Evolutionary conservation across 2,329 filamentous ascomycete genomes (phyloP).

Genomic region (Ilyonectria mors-panacis): DNA sequence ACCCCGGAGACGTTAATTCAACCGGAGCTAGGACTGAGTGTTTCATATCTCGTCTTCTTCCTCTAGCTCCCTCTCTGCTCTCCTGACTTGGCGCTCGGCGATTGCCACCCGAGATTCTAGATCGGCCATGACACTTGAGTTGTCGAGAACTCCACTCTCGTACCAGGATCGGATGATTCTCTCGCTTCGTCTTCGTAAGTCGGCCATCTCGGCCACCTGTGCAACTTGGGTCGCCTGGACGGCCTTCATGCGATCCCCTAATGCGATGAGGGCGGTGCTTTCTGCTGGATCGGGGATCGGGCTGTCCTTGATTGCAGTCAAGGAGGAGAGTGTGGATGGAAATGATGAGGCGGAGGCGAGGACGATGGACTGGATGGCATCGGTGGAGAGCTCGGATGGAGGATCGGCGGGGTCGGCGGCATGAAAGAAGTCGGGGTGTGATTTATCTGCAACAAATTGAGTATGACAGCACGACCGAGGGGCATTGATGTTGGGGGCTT

Average conservation of each 20-base stretch:
- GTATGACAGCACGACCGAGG: neutral
- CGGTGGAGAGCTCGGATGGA: constrained; percentile 66
- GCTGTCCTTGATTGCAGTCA: constrained; percentile 70
- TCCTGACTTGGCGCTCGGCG: constrained; percentile 76
- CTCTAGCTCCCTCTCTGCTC: constrained; percentile 66
- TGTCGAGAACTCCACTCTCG: constrained; percentile 77
- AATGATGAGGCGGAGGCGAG: constrained; percentile 71
- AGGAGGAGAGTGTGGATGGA: constrained; percentile 68
- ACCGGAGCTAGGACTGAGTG: neutral
- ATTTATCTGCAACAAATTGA: constrained; percentile 59
- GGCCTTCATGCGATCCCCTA: constrained; percentile 74
- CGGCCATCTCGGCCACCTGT: constrained; percentile 74
- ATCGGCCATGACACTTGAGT: constrained; percentile 78
- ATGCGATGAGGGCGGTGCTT: constrained; percentile 69
- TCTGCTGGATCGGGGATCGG: constrained; percentile 69
- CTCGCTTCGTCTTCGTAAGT: constrained; percentile 76
- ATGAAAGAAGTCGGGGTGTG: constrained; percentile 70
- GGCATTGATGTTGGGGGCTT: constrained; percentile 11
- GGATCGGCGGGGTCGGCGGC: constrained; percentile 60
- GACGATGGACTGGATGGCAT: constrained; percentile 68
- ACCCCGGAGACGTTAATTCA: neutral
- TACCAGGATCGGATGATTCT: constrained; percentile 79
- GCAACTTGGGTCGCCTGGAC: constrained; percentile 72
- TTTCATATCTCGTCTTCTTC: constrained; percentile 46
- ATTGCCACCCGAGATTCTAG: constrained; percentile 78